A percentile compares a stretch with the other conserved stretches of the same genome.
Conservation (phyloP, 1,139 yeast genomes). For the Saccharomyces hybrid region DNA sequence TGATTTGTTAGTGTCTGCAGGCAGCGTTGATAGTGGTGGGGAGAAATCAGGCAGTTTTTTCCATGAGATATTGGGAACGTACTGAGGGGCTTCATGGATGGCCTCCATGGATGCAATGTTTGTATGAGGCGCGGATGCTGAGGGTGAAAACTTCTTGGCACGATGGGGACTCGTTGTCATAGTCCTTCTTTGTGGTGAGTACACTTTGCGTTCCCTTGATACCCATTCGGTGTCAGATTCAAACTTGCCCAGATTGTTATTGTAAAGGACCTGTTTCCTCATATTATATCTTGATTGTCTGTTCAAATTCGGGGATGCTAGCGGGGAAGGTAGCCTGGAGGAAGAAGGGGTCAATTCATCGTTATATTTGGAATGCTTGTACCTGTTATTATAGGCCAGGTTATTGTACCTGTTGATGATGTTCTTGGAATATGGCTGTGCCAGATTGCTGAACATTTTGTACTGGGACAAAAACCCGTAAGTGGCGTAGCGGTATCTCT, state of each 20-base stretch:
- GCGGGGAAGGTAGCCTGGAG: neutral
- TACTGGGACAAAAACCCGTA: constrained; percentile 9
- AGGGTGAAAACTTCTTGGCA: constrained; percentile 6
- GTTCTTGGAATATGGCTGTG: neutral
- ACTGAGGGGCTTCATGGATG: constrained; percentile 8
- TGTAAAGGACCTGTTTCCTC: neutral
- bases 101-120: constrained; percentile 5
- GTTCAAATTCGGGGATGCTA: constrained; percentile 1
- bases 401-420: neutral
- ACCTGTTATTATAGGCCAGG: neutral
- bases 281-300: constrained; percentile 4
- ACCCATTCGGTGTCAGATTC: neutral
- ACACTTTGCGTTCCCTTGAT: constrained; percentile 1
- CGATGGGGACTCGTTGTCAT: constrained; percentile 7
- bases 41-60: constrained; percentile 62
- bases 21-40: constrained; percentile 59
- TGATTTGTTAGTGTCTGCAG: constrained; percentile 57
- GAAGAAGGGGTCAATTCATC: neutral
- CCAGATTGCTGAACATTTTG: constrained; percentile 4
- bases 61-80: constrained; percentile 45
- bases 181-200: constrained; percentile 2
- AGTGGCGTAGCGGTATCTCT: constrained; percentile 6
- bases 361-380: neutral
- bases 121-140: constrained; percentile 3
- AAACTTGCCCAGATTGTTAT: neutral